Evolutionary conservation across 192 early-diverging fungal genomes (phyloP).

Genomic region (Coemansia umbellata): DNA sequence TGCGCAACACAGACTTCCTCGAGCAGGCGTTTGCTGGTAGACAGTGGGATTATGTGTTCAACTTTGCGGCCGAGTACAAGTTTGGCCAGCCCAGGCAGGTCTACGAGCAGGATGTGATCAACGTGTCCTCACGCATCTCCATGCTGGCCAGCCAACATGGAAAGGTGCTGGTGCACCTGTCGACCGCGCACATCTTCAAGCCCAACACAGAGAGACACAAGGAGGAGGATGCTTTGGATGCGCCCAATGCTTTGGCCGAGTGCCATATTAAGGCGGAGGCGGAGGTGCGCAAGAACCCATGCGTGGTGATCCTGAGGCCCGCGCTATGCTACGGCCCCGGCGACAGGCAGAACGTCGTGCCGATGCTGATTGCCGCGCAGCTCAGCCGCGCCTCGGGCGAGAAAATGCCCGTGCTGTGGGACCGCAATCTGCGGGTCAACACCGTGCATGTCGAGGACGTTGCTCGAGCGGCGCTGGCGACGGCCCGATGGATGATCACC

Average conservation of each 20-base stretch:
- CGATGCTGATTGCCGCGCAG: slow-evolving; percentile 88
- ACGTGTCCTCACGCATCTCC: slow-evolving; percentile 71
- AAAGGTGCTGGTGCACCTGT: slow-evolving; percentile 78
- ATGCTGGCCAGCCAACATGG: slow-evolving; percentile 73
- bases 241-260: slow-evolving; percentile 12
- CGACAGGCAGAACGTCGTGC: slow-evolving; percentile 65
- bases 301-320: slow-evolving; percentile 78
- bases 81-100: slow-evolving; percentile 83
- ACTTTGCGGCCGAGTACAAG: slow-evolving; percentile 92
- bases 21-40: slow-evolving; percentile 67
- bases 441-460: slow-evolving; percentile 95
- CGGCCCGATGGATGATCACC: slow-evolving; percentile 53
- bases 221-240: slow-evolving; percentile 26
- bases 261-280: slow-evolving; percentile 26
- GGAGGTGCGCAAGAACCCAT: neutral
- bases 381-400: slow-evolving; percentile 77
- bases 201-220: neutral
- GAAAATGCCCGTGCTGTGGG: slow-evolving; percentile 94
- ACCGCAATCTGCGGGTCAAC: slow-evolving; percentile 84
- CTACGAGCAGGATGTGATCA: slow-evolving; percentile 41
- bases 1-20: slow-evolving; percentile 36
- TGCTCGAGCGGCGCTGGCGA: slow-evolving; percentile 55
- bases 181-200: slow-evolving; percentile 85
- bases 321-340: slow-evolving; percentile 85
- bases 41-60: slow-evolving; percentile 89